Evolutionary conservation across 2,329 filamentous ascomycete species (phyloP).

Genomic region (Alternaria dauci): DNA sequence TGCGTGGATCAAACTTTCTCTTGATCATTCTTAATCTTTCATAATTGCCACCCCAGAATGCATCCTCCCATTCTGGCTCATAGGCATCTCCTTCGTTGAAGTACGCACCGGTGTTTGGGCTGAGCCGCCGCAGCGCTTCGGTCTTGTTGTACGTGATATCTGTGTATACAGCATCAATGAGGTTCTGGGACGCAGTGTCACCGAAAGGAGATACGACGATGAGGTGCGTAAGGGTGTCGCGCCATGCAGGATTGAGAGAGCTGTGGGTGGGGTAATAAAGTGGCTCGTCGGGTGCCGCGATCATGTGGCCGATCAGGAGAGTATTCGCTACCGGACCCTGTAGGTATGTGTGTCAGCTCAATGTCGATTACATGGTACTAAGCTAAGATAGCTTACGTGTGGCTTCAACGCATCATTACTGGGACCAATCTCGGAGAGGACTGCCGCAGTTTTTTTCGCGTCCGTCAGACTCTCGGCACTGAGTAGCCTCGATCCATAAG

Average conservation of each 20-base stretch:
- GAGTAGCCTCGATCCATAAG: slow-evolving; percentile 34
- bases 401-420: slow-evolving; percentile 17
- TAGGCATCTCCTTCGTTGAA: slow-evolving; percentile 41
- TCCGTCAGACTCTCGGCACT: slow-evolving; percentile 28
- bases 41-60: slow-evolving; percentile 36
- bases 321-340: slow-evolving; percentile 29
- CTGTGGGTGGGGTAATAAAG: slow-evolving; percentile 26
- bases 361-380: not conserved
- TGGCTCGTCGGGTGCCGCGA: slow-evolving; percentile 21
- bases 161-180: slow-evolving; percentile 25
- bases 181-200: slow-evolving; percentile 13
- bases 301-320: slow-evolving; percentile 34
- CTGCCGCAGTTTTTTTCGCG: slow-evolving; percentile 19
- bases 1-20: slow-evolving; percentile 30
- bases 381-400: slow-evolving; percentile 18
- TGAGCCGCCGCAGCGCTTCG: slow-evolving; percentile 23
- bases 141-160: slow-evolving; percentile 31
- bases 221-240: slow-evolving; percentile 32
- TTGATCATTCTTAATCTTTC: slow-evolving; percentile 28
- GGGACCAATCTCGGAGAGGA: slow-evolving; percentile 30
- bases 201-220: slow-evolving; percentile 26
- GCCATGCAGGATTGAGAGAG: slow-evolving; percentile 38
- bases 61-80: slow-evolving; percentile 37
- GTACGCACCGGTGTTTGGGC: slow-evolving; percentile 37
- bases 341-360: not conserved